Evolutionary conservation across 345 rosid species (phyloP).

Genomic region (Reutealis trisperma): DNA sequence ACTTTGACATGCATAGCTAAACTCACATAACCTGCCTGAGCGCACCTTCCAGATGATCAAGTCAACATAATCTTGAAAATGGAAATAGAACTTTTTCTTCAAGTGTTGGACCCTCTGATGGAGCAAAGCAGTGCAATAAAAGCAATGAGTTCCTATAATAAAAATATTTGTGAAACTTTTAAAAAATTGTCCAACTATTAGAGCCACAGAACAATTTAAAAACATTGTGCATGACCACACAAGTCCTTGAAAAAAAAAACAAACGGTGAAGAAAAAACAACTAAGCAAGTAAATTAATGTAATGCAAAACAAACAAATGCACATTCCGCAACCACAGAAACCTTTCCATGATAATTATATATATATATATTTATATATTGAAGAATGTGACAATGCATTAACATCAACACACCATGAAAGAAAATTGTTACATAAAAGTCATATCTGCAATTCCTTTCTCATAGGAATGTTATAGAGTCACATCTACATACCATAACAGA

Average conservation of each 20-base stretch:
- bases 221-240: not conserved
- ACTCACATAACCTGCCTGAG: not conserved
- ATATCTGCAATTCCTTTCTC: too few species aligned
- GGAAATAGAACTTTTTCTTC: constrained; percentile 94
- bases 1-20: not conserved
- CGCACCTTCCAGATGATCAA: constrained; percentile 92
- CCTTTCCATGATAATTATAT: not conserved
- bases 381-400: not conserved
- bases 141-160: constrained; percentile 21
- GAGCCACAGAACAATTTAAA: not conserved
- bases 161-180: constrained; percentile 11
- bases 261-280: not conserved
- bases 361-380: not conserved
- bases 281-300: not conserved
- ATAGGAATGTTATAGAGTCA: too few species aligned
- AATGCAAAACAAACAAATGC: not conserved
- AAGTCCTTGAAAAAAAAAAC: not conserved
- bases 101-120: constrained; percentile 74
- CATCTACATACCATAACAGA: too few species aligned
- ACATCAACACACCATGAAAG: too few species aligned
- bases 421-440: too few species aligned
- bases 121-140: constrained; percentile 23
- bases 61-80: constrained; percentile 90
- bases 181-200: not conserved
- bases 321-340: not conserved